phyloP scores from a whole-genome alignment of 2,329 filamentous ascomycete genomes.

The Pseudocercospora fijiensis region DNA sequence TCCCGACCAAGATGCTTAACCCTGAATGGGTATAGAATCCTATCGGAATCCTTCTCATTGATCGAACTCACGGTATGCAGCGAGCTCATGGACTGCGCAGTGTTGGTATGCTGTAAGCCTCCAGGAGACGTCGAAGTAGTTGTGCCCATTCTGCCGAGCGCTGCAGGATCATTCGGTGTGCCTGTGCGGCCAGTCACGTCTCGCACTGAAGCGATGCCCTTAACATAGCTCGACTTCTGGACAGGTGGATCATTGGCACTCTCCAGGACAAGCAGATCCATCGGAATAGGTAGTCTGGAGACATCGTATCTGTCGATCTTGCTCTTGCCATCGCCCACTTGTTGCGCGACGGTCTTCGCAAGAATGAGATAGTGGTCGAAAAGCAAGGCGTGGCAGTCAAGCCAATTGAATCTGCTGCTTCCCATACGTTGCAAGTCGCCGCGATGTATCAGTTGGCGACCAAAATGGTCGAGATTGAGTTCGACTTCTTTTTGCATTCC shows the following conservation, averaged over 20 bases:
- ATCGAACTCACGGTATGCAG: slow-evolving; percentile 51
- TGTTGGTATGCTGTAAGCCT: slow-evolving; percentile 64
- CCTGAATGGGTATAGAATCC: slow-evolving; percentile 88
- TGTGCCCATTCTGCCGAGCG: slow-evolving; percentile 49
- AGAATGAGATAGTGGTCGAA: slow-evolving; percentile 97
- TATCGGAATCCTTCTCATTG: slow-evolving; percentile 67
- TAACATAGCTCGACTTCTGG: slow-evolving; percentile 65
- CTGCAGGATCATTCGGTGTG: slow-evolving; percentile 40
- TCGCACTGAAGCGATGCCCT: slow-evolving; percentile 68
- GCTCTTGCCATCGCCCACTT: slow-evolving; percentile 64
- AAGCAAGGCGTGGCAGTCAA: slow-evolving; percentile 88
- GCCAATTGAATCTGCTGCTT: slow-evolving; percentile 84
- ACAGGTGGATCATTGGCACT: slow-evolving; percentile 90
- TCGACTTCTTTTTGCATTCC: slow-evolving; percentile 80
- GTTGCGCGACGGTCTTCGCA: slow-evolving; percentile 68
- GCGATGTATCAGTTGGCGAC: slow-evolving; percentile 81
- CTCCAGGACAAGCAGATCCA: slow-evolving; percentile 91
- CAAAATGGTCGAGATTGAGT: slow-evolving; percentile 90
- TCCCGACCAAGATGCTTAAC: slow-evolving; percentile 95
- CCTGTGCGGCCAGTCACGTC: slow-evolving; percentile 49
- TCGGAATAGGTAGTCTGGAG: slow-evolving; percentile 90
- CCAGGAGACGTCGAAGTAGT: slow-evolving; percentile 48
- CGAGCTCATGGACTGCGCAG: slow-evolving; percentile 59
- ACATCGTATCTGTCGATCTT: slow-evolving; percentile 87
- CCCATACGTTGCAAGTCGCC: slow-evolving; percentile 88